phyloP scores from a whole-genome alignment of 169 alveolate species.

The Plasmodium vivax region DNA sequence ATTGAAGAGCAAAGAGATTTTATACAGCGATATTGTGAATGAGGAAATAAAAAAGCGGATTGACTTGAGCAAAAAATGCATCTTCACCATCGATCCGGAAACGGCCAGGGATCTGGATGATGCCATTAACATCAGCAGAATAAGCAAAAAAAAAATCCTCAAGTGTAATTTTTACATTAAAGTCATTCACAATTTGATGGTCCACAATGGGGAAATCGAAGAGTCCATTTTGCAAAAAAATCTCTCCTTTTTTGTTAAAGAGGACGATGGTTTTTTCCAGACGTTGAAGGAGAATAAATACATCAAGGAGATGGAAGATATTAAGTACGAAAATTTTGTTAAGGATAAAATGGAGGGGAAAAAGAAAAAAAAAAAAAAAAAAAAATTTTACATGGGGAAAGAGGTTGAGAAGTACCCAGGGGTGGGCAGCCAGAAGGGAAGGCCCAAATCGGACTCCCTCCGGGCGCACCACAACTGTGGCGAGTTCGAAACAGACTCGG shows the following conservation, averaged over 20 bases:
- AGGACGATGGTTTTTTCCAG: slow-evolving; percentile 20
- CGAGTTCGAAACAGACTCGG: neutral
- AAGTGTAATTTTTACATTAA: slow-evolving; percentile 39
- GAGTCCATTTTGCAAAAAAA: slow-evolving; percentile 55
- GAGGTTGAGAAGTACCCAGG: neutral
- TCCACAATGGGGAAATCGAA: slow-evolving; percentile 69
- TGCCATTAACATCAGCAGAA: slow-evolving; percentile 77
- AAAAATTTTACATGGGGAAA: neutral
- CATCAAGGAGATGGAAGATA: slow-evolving; percentile 30
- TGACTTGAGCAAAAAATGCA: slow-evolving; percentile 60
- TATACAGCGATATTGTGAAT: slow-evolving; percentile 17
- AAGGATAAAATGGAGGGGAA: neutral
- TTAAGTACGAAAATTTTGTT: slow-evolving; percentile 23
- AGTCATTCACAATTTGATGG: slow-evolving; percentile 50
- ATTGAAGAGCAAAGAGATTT: slow-evolving; percentile 4
- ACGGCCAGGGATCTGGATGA: slow-evolving; percentile 86
- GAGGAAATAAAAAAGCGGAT: slow-evolving; percentile 47
- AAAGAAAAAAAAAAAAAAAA: neutral
- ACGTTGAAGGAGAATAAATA: slow-evolving; percentile 10
- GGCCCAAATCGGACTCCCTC: neutral
- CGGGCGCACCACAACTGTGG: neutral
- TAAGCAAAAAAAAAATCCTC: slow-evolving; percentile 23
- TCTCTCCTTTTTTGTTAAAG: slow-evolving; percentile 38
- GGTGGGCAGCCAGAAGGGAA: neutral
- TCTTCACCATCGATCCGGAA: slow-evolving; percentile 83